Evolutionary conservation across 1,284 basidiomycete genomes (phyloP).

Genomic region (Dichomitus squalens): DNA sequence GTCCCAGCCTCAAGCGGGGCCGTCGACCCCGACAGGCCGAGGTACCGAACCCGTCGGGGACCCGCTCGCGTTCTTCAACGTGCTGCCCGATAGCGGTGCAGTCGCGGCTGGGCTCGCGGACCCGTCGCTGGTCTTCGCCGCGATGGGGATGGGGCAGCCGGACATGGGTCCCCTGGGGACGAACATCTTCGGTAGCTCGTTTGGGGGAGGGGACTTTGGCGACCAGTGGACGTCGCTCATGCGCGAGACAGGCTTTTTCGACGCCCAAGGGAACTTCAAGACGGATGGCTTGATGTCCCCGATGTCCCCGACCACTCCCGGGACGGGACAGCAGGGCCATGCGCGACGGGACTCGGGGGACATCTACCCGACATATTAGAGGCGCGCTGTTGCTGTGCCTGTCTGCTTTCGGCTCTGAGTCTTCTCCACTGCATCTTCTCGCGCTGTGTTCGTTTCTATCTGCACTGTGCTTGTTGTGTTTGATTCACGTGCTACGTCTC

Average conservation of each 20-base stretch:
- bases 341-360: background rate
- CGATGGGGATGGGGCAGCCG: background rate
- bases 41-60: background rate
- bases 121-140: constrained; percentile 9
- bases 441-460: no score
- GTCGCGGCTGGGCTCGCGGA: constrained; percentile 1
- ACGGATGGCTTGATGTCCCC: background rate
- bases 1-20: background rate
- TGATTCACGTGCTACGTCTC: no score
- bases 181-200: constrained; percentile 13
- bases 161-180: constrained; percentile 7
- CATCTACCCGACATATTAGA: constrained; percentile 4
- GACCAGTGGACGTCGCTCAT: constrained; percentile 37
- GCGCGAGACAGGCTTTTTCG: constrained; percentile 34
- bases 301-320: background rate
- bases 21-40: background rate
- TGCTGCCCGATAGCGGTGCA: constrained; percentile 4
- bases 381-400: background rate
- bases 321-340: background rate
- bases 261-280: constrained; percentile 18
- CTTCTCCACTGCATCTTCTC: background rate
- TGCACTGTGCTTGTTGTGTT: no score
- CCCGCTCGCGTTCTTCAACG: constrained; percentile 16
- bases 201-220: constrained; percentile 25
- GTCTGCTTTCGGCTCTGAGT: background rate